Evolutionary conservation across 305 asterid genomes (phyloP), one percentile per base, ranked within the genome.

Genomic region (Salvia sclarea): DNA sequence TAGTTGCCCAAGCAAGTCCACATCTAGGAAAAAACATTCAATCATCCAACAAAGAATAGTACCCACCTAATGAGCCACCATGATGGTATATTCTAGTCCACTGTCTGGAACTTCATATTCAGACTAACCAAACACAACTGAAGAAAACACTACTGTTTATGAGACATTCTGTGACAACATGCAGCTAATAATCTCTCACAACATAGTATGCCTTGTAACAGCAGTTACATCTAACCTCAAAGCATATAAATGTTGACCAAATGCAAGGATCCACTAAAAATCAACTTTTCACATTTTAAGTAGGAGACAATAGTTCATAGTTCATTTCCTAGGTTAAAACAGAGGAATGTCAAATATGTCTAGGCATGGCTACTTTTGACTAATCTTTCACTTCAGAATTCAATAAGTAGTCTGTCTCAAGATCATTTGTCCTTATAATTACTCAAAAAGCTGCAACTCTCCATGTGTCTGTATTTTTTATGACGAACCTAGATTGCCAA

Each of bases 401-500:
- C 45, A 41, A 43, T 16, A 4, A 57, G 68, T 30, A 38, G 22
- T 59, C 68, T 52, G 41, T 43, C 64, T 20, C 14, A 75, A 40
- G 18, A 37, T 55, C 38, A 40, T 37, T 44, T 40, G 17, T 48
- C 52, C 56, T 4, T 3, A 37, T 63, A 44, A 71, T 53, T 54
- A 69, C 21, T 68, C 63, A 50, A 73, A 73, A 50, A 14, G 63
- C 18, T 53, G 61, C 35, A 69, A 37, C 24, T n/a, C 20, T 20
- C n/a, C 9, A 5, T 6, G 30, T 63, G 43, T 64, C 25, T 6
- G 53, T 24, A 6, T 14, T 40, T 28, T 35, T 49, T 9, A 25
- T 35, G 53, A 18, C 48, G 30, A 44, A 53, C 69, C 63, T 38
- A 48, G 38, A 35, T 37, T 61, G 49, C 31, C 77, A 55, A 63